phyloP scores from a whole-genome alignment of 495 filamentous ascomycete species.

The Delitschia confertaspora region DNA sequence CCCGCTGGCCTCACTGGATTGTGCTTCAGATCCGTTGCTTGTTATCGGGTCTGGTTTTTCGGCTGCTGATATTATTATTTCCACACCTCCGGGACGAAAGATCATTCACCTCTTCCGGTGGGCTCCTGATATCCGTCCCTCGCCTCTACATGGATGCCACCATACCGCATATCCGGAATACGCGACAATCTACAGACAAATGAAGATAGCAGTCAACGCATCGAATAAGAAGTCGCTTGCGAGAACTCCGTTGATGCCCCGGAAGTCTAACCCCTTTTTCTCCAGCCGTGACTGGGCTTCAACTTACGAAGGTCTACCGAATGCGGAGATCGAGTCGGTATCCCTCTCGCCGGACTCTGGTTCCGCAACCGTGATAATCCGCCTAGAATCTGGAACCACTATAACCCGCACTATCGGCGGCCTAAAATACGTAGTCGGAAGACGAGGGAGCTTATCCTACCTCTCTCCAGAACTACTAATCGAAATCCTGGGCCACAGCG shows the following conservation, averaged over 20 bases:
- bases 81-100: conserved; percentile 42
- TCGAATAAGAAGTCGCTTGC: conserved; percentile 6
- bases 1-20: conserved; percentile 32
- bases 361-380: conserved; percentile 40
- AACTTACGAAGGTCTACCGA: conserved; percentile 51
- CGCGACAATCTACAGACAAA: conserved; percentile 53
- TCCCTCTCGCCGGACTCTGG: conserved; percentile 20
- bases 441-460: conserved; percentile 51
- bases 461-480: conserved; percentile 42
- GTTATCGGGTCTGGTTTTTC: conserved; percentile 60
- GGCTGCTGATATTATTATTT: conserved; percentile 55
- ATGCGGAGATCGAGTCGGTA: conserved; percentile 45
- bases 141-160: conserved; percentile 54
- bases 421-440: conserved; percentile 53
- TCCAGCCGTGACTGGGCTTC: conserved; percentile 41
- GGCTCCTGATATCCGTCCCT: conserved; percentile 48
- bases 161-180: conserved; percentile 60
- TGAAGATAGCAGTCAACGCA: conserved; percentile 47
- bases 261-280: conserved; percentile 40
- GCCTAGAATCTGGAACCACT: conserved; percentile 39
- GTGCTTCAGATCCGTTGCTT: conserved; percentile 30
- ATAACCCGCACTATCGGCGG: conserved; percentile 41
- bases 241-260: conserved; percentile 14
- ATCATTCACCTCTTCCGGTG: conserved; percentile 58
- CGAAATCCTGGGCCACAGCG: conserved; percentile 41